Base-by-base conservation (phyloP, 2,329 filamentous ascomycete species). In the Blastomyces parvus region DNA sequence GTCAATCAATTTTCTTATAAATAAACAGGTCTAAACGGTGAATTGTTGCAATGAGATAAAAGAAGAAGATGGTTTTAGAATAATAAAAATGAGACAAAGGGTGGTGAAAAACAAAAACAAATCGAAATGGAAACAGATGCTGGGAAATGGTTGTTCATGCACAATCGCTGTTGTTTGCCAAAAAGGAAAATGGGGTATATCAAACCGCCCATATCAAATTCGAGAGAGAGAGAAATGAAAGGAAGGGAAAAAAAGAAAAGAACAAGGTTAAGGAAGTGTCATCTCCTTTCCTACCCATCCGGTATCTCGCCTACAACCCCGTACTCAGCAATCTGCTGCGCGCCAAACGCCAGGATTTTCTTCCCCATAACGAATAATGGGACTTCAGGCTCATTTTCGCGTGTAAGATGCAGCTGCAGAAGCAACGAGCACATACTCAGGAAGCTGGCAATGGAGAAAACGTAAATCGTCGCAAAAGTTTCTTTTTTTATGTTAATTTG, bases 401-500 rank as follows among this genome's bases (percentile, higher is more conserved):
- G 81, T 64, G 82, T 83, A 63, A 83, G 75, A 72, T 91, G 86
- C 62, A 89, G 80, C 71, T 90, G 86, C 11, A 85, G 76, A 25
- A 91, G 79, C 60, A 91, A 76, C 13, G 83, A 83, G 61, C 86
- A 82, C 86, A 91, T 89, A 76, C 84, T 90, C 69, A 90, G 82
- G 76, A 89, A 91, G 76, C 86, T 89, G 46, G 88, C 86, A 66
- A 89, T 84, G 60, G 87, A 90, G 72, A 91, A 89, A 67, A 91
- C 86, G 68, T 86, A 86, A 66, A 91, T 83, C n/a, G 88, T 89
- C 11, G 88, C 88, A 57, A 86, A 86, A 0, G 88, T 91, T 77
- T 91, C 88, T 71, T 89, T 90, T 70, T 87, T 85, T 69, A 91
- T 91, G 70, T 86, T 90, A 72, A 90, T 88, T 71, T 88, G 88